Evolutionary conservation across 805 yeast genomes (phyloP), one percentile per base, ranked within the genome.

Genomic region (baker's yeast (Saccharomyces cerevisiae)): DNA sequence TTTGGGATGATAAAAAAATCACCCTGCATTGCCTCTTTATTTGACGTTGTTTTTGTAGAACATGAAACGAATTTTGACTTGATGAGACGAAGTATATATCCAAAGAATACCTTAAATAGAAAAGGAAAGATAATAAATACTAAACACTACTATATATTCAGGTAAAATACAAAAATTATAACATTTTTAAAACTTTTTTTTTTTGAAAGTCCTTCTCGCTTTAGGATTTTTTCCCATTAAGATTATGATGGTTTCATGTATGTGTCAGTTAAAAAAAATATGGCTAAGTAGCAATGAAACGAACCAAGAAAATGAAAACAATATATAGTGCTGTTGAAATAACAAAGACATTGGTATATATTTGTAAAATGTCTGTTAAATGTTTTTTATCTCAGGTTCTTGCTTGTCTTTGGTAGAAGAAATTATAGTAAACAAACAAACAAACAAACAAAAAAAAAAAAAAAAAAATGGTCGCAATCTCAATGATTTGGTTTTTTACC

Each of bases 1-100:
- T 57, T 84, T 94, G 79, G 96, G 87, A 79, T 92, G 87, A 73
- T 47, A 22, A 29, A 41, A 41, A 17, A 29, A 51, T 50, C 48
- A 21, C 6, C 43, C 22, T 36, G 43, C 24, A 36, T 21, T 8
- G 43, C 43, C 43, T 36, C 43, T 10, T 36, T 36, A 36, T 36
- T 36, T 36, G 43, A 36, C 24, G 43, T 36, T 36, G 43, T 32
- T 48, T 48, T 48, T 48, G 41, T 28, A 26, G 26, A 48, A 26
- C 17, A 48, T 48, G 36, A 29, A 48, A 48, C 31, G 30, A 46
- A 46, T 28, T 26, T 28, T 27, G 48, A 26, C 48, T 46, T 46
- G 48, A 46, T 46, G 28, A 46, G 48, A 27, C 30, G n/a, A 46
- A 28, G 30, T 27, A 46, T 22, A 28, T 46, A 27, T 46, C 30